Evolutionary conservation across 129 eudicot species (phyloP).

Genomic region (Silybum marianum): DNA sequence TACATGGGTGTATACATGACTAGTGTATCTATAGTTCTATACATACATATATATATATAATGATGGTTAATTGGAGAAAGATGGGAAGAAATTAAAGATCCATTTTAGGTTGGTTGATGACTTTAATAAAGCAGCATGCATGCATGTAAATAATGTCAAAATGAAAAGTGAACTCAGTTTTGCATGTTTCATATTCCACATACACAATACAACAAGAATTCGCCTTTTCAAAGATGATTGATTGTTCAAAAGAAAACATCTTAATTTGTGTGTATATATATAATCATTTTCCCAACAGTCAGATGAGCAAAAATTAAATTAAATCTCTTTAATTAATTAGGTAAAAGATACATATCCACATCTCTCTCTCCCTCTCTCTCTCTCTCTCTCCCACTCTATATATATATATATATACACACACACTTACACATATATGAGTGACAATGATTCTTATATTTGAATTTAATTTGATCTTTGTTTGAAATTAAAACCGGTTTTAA

Average conservation of each 20-base stretch:
- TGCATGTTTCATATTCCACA: constrained; percentile 16
- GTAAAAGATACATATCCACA: neutral
- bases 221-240: neutral
- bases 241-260: neutral
- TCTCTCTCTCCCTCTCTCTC: neutral
- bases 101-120: constrained; percentile 20
- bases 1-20: too few relatives aligned
- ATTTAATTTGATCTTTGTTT: too few relatives aligned
- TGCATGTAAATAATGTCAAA: constrained; percentile 10
- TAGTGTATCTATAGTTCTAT: too few relatives aligned
- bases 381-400: too few relatives aligned
- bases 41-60: neutral
- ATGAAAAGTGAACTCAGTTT: constrained; percentile 15
- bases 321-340: neutral
- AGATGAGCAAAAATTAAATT: neutral
- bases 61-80: constrained; percentile 26
- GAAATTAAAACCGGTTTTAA: too few relatives aligned
- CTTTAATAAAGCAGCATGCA: constrained; percentile 33
- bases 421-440: too few relatives aligned
- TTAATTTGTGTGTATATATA: neutral
- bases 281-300: neutral
- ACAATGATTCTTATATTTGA: too few relatives aligned
- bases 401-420: too few relatives aligned
- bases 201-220: neutral
- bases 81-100: constrained; percentile 19